Base-by-base conservation (phyloP, 495 filamentous ascomycete genomes). In the Lophium mytilinum region DNA sequence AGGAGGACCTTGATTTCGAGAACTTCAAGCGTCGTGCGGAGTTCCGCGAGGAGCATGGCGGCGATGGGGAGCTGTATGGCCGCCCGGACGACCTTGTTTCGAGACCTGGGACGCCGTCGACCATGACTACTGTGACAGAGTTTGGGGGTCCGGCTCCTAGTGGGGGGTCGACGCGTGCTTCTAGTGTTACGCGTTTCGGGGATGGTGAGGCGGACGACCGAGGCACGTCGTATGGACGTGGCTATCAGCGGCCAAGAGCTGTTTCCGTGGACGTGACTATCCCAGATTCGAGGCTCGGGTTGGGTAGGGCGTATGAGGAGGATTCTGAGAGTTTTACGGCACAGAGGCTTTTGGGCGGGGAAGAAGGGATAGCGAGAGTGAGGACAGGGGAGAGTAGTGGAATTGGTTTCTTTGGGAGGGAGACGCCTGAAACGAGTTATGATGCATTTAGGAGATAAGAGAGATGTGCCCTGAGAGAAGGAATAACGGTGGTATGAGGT, bases 1-100 rank as follows among this genome's bases (percentile, higher is more conserved):
- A 65, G 18, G 4, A 53, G 11, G 58, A 62, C 18, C 37, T 65
- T 2, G 62, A 61, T 37, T 57, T 58, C 35, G 62, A 61, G 58
- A 58, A 55, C 33, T 65, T 61, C 43, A 62, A 58, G 41, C 40
- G 48, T 37, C 56, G 55, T 17, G 35, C 14, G 2, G 58, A 58
- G 9, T 65, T 58, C 40, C 39, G 51, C 6, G 58, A 54, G 34
- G 52, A 62, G 30, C 55, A 50, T 53, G 58, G 58, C 19, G 58
- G 58, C 35, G 59, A 65, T 55, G 53, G 61, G 5, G 57, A 61
- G 30, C 21, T 60, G 39, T 56, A 61, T 57, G 52, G 57, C 4
- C 15, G 61, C 24, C 60, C 52, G 4, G 57, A 52, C n/a, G 57
- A 56, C 51, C 19, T 55, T 4, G 50, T 62, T 41, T 46, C 35